Evolutionary conservation across 371 early-diverging fungal species (phyloP).

Genomic region (Lichtheimia ramosa): DNA sequence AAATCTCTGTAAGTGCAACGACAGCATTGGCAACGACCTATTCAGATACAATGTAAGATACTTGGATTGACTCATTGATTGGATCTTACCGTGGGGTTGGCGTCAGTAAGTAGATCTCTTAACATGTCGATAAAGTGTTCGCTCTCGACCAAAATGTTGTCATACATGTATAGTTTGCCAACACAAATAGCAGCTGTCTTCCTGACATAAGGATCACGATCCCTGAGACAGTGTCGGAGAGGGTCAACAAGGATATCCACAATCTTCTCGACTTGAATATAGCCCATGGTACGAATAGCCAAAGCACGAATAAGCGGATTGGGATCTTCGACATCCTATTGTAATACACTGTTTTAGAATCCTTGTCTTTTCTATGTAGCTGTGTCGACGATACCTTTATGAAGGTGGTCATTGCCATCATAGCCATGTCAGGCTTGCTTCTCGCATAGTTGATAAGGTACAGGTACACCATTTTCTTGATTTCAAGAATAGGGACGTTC

Average conservation of each 20-base stretch:
- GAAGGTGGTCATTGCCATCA: constrained; percentile 96
- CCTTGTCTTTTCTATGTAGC: too few species aligned
- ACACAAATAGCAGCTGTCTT: constrained; percentile 78
- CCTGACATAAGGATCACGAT: constrained; percentile 76
- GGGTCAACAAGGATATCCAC: constrained; percentile 84
- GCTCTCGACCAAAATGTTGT: constrained; percentile 24
- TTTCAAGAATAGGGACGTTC: constrained; percentile 51
- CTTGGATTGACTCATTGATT: not conserved
- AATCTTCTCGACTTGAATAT: constrained; percentile 93
- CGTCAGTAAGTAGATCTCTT: constrained; percentile 87
- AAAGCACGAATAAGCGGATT: constrained; percentile 95
- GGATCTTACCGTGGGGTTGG: constrained; percentile 76
- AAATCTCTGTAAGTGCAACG: constrained; percentile 92
- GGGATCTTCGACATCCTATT: constrained; percentile 90
- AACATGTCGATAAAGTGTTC: constrained; percentile 78
- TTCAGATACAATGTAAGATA: not conserved
- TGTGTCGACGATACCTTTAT: constrained; percentile 66
- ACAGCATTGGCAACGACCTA: constrained; percentile 96
- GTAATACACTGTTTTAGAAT: not conserved
- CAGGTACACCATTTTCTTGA: constrained; percentile 93
- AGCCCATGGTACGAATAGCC: constrained; percentile 97
- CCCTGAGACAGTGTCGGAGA: constrained; percentile 79
- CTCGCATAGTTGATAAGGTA: constrained; percentile 94
- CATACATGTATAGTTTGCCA: constrained; percentile 75
- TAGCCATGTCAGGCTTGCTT: constrained; percentile 95